Conservation (phyloP, 176 grass and related monocot species). For the Carex parvula region DNA sequence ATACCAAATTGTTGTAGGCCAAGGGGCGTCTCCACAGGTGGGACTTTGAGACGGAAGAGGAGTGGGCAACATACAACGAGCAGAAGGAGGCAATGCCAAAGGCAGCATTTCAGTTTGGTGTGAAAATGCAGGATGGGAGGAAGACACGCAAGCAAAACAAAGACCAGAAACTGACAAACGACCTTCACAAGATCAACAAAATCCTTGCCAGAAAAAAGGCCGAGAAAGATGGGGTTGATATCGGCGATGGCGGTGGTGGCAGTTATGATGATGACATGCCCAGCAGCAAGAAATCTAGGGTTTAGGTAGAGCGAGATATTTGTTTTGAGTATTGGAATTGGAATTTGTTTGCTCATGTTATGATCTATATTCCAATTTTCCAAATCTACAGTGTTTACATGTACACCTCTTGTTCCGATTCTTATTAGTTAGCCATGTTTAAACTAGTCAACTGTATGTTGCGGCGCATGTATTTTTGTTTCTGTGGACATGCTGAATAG, state of each 20-base stretch:
- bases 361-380: neutral
- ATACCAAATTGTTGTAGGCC: slow-evolving; percentile 40
- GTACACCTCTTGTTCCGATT: neutral
- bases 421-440: neutral
- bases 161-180: slow-evolving; percentile 92
- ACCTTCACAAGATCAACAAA: slow-evolving; percentile 96
- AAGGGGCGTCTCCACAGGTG: slow-evolving; percentile 97
- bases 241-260: slow-evolving; percentile 48
- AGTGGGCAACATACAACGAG: slow-evolving; percentile 93
- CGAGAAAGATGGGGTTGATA: slow-evolving; percentile 60
- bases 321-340: neutral
- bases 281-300: slow-evolving; percentile 66
- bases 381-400: neutral
- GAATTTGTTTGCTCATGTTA: neutral
- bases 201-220: slow-evolving; percentile 86
- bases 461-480: neutral
- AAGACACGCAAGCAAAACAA: slow-evolving; percentile 98
- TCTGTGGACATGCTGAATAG: too few relatives aligned
- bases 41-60: slow-evolving; percentile 99
- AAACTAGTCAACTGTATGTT: neutral
- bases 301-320: slow-evolving; percentile 30
- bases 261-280: slow-evolving; percentile 61
- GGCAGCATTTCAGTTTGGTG: slow-evolving; percentile 96
- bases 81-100: slow-evolving; percentile 98
- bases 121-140: slow-evolving; percentile 97